Evolutionary conservation across 2,329 filamentous ascomycete species (phyloP), one percentile per base, ranked within the genome.

Genomic region (Xylaria hypoxylon): DNA sequence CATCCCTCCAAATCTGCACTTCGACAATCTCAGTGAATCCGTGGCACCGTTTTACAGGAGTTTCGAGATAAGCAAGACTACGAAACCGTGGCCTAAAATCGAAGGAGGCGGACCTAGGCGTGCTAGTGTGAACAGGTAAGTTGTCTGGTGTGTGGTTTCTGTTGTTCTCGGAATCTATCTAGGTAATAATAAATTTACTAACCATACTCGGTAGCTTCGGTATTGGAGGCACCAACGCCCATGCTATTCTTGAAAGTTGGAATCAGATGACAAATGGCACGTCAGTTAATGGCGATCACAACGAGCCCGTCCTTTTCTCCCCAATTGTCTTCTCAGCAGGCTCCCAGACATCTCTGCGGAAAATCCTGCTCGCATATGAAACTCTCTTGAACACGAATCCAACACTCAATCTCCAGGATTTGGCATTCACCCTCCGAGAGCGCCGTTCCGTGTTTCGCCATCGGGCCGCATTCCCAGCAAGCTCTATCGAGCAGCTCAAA

Each of bases 1-100:
- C 35, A 61, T 61, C 47, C 59, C 40, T 13, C 58, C 44, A 59
- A 59, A 64, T 75, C 4, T 47, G 58, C 0, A 71, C 64, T 3
- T 26, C 31, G 19, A 33, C 7, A 28, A 44, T 51, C 33, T 60
- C 4, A 60, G 22, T 42, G 42, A 45, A 5, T 38, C 28, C 26
- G 4, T 59, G 2, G 44, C 8, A 17, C 56, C 56, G 19, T 50
- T 35, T 31, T 59, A 59, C 64, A n/a, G 35, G 28, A 42, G 17
- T 52, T 45, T 61, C 13, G 47, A 52, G 57, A 50, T 50, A 38
- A 50, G 47, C 33, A 59, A 17, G 31, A 50, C 47, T 22, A 7
- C 28, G 10, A 51, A 38, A 22, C 42, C 44, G 17, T 47, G 40
- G 56, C 56, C 56, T 24, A 59, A 35, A 17, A 47, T 58, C 4